phyloP scores from a whole-genome alignment of 2,329 filamentous ascomycete genomes.

The Aspergillus pseudotamarii region DNA sequence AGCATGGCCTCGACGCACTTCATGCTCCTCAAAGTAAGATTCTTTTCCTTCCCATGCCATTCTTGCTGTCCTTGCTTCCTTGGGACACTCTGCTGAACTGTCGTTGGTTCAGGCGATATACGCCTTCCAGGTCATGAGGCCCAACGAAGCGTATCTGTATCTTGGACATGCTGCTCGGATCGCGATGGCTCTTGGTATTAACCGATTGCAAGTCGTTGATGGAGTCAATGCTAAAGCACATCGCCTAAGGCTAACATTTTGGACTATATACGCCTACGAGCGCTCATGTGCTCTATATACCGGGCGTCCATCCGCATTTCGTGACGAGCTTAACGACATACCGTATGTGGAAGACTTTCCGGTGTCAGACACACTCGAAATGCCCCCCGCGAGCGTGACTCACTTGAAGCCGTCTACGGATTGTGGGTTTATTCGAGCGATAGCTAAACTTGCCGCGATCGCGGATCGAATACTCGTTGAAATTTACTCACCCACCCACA shows the following conservation, averaged over 20 bases:
- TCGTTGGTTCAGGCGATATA: conserved; percentile 2
- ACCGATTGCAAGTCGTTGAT: conserved; percentile 10
- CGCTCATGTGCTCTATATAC: conserved; percentile 6
- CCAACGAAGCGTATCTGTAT: conserved; percentile 12
- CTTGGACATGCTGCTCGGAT: conserved; percentile 10
- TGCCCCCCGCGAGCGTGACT: neutral
- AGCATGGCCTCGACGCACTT: neutral
- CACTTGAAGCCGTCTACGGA: neutral
- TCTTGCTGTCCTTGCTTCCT: neutral
- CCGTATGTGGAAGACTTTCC: conserved; percentile 8
- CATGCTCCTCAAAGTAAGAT: conserved; percentile 3
- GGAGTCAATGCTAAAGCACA: conserved; percentile 1
- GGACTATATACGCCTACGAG: conserved; percentile 4
- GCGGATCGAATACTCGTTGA: neutral
- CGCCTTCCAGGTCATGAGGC: conserved; percentile 8
- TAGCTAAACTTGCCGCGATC: neutral
- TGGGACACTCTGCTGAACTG: too few relatives aligned
- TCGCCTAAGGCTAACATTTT: conserved; percentile 5
- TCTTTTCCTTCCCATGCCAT: neutral
- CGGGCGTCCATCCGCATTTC: conserved; percentile 9
- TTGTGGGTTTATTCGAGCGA: conserved; percentile 4
- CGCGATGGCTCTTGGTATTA: conserved; percentile 9
- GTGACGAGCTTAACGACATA: conserved; percentile 8
- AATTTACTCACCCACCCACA: neutral
- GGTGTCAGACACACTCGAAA: neutral